phyloP scores from a whole-genome alignment of 768 basidiomycete species.

The Kwoniella sp. region DNA sequence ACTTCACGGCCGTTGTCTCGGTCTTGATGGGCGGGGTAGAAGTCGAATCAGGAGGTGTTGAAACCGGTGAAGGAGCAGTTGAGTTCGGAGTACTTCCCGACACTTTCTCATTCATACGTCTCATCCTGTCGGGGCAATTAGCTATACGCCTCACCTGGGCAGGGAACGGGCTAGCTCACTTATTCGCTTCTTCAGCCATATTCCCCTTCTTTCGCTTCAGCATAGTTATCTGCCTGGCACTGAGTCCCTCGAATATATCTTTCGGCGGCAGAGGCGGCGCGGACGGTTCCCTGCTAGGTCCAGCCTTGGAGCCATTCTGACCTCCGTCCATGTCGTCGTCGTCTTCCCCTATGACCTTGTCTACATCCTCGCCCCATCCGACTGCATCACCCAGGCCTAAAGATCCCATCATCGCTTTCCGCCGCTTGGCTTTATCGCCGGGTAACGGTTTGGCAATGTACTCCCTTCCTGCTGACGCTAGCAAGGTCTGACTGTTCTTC shows the following conservation, averaged over 20 bases:
- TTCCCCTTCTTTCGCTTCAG: constrained; percentile 93
- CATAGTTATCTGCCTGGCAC: constrained; percentile 89
- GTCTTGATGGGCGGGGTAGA: constrained; percentile 16
- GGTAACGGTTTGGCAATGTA: constrained; percentile 60
- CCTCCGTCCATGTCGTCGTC: constrained; percentile 30
- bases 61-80: constrained; percentile 25
- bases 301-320: constrained; percentile 12
- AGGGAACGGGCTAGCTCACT: constrained; percentile 31
- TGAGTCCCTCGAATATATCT: constrained; percentile 62
- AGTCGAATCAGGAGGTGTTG: constrained; percentile 22
- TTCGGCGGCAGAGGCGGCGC: constrained; percentile 28
- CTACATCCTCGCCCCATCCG: constrained; percentile 51
- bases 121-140: constrained; percentile 31
- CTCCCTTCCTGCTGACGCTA: constrained; percentile 93
- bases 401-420: constrained; percentile 50
- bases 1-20: constrained; percentile 9
- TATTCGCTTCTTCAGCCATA: constrained; percentile 60
- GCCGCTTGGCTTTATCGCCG: constrained; percentile 42
- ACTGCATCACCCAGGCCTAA: constrained; percentile 47
- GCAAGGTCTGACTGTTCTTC: constrained; percentile 70
- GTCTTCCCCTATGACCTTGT: constrained; percentile 49
- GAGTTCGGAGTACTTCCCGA: constrained; percentile 15
- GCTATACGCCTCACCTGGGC: not conserved
- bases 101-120: constrained; percentile 35
- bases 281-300: constrained; percentile 4